phyloP scores from a whole-genome alignment of 179 eudicot species.

The Beta macrorhiza region DNA sequence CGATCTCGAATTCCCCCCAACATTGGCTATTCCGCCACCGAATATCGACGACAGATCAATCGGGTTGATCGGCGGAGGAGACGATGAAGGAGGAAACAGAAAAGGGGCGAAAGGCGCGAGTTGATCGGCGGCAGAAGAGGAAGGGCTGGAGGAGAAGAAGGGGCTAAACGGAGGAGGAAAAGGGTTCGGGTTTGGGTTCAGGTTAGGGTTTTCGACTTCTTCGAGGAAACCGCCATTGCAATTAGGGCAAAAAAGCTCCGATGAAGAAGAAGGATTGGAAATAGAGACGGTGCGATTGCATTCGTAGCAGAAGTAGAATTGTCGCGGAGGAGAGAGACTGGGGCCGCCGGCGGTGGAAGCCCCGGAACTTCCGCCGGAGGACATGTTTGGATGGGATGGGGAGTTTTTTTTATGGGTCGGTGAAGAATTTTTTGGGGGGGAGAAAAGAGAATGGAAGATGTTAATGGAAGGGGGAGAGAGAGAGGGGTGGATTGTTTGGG shows the following conservation, averaged over 20 bases:
- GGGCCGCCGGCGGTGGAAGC: constrained; percentile 8
- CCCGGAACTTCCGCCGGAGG: constrained; percentile 28
- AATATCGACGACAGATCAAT: constrained; percentile 29
- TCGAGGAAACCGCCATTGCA: constrained; percentile 69
- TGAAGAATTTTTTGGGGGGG: not conserved
- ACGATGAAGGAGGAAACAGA: constrained; percentile 12
- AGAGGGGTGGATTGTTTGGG: no score
- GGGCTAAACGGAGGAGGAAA: constrained; percentile 2
- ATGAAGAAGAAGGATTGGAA: constrained; percentile 28
- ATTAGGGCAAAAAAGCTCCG: constrained; percentile 51
- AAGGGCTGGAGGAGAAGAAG: constrained; percentile 21
- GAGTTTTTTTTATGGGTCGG: no score
- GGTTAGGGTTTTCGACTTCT: constrained; percentile 43
- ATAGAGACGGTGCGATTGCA: constrained; percentile 56
- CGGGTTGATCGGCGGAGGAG: constrained; percentile 10
- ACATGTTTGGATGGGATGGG: constrained; percentile 20
- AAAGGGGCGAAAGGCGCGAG: constrained; percentile 18
- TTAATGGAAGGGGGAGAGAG: not conserved
- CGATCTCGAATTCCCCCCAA: constrained; percentile 12
- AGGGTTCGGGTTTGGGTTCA: constrained; percentile 12
- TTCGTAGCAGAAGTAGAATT: constrained; percentile 58
- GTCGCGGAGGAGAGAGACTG: not conserved
- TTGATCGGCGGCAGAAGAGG: constrained; percentile 11
- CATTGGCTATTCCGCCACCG: not conserved
- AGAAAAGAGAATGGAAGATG: not conserved